Base-by-base conservation (phyloP, 2,329 filamentous ascomycete species). In the Epichloe glyceriae region DNA sequence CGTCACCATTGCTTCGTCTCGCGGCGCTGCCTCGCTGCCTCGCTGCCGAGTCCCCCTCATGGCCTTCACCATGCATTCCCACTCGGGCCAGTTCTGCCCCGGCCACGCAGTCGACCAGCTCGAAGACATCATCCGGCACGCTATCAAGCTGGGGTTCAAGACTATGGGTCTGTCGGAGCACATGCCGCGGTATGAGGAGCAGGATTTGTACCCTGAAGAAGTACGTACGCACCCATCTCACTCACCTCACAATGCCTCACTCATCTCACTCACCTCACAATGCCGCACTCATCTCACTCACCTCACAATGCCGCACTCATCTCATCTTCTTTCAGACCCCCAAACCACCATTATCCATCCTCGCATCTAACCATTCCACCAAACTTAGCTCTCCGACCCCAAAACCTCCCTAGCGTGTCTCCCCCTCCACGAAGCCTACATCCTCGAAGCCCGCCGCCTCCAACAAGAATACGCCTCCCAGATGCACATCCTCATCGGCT, bases 41-140 rank as follows among this genome's bases (percentile, higher is more conserved):
- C n/a, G n/a, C n/a, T n/a, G n/a, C n/a, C n/a, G n/a, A n/a, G n/a
- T n/a, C n/a, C n/a, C n/a, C n/a, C n/a, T n/a, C n/a, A 97, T 97
- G 93, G 90, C 91, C 2, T 95, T 95, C 71, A 94, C 93, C 4
- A 94, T 97, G 74, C 93, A 98, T 69, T 95, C 88, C 63, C 93
- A 98, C 71, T 97, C 93, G 38, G 93, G 93, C 56, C 88, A 98
- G 66, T 98, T 98, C 73, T 98, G 93, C 72, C 83, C 83, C 10
- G 81, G 85, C 59, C 93, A 98, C 72, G 93, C 93, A 47, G 82
- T 85, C 63, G 82, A 95, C 64, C 77, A 81, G 19, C 78, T 98
- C 10, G 91, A 97, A 66, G 83, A 88, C 57, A 80, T 97, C 46
- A 73, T 97, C 59, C 78, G 83, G 62, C 78, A 82, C 12, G 91